phyloP scores from a whole-genome alignment of 345 rosid genomes.

The Eucalyptus pumila region DNA sequence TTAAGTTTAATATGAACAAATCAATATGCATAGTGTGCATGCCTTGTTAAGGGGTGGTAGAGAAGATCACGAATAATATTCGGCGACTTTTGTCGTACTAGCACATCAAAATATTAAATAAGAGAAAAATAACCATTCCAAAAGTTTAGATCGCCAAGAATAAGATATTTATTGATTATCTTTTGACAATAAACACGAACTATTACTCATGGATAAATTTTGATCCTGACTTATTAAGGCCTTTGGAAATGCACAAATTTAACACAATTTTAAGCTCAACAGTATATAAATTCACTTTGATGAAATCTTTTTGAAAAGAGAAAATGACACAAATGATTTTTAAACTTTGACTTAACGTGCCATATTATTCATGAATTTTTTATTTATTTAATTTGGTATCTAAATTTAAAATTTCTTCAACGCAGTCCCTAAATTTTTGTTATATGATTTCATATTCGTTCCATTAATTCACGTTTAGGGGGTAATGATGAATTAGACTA shows the following conservation, averaged over 20 bases:
- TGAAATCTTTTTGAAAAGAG: not conserved
- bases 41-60: not conserved
- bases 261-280: not conserved
- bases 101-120: not conserved
- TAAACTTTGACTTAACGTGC: too few relatives aligned
- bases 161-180: not conserved
- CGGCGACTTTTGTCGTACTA: accelerated
- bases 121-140: not conserved
- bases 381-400: too few relatives aligned
- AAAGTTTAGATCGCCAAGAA: not conserved
- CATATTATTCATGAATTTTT: too few relatives aligned
- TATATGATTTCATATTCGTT: too few relatives aligned
- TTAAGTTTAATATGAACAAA: not conserved
- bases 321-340: too few relatives aligned
- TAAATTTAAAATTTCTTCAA: not conserved
- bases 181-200: not conserved
- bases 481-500: too few relatives aligned
- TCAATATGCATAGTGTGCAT: not conserved
- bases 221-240: not conserved
- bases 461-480: too few relatives aligned
- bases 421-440: not conserved
- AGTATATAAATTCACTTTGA: not conserved
- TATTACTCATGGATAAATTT: not conserved
- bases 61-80: not conserved
- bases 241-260: not conserved